Evolutionary conservation across 2,329 filamentous ascomycete genomes (phyloP).

Genomic region (Aspergillus pseudoviridinutans): DNA sequence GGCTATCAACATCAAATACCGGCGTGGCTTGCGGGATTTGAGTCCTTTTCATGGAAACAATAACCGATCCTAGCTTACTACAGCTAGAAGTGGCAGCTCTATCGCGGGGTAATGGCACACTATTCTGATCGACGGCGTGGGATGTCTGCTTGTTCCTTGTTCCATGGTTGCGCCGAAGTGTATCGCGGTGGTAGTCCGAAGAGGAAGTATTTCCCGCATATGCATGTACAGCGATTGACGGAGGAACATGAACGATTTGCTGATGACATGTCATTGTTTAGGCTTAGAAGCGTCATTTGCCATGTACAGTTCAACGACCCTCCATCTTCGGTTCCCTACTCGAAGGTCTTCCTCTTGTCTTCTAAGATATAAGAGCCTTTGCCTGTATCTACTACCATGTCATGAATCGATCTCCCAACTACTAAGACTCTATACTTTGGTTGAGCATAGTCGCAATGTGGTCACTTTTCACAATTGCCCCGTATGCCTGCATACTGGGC

Average conservation of each 20-base stretch:
- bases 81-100: neutral
- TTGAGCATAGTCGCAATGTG: conserved; percentile 12
- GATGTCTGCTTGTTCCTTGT: no score
- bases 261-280: neutral
- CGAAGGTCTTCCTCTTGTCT: neutral
- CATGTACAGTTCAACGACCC: neutral
- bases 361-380: neutral
- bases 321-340: no score
- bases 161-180: neutral
- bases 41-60: neutral
- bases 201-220: conserved; percentile 18
- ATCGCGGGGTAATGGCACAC: neutral
- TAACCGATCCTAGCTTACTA: neutral
- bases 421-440: neutral
- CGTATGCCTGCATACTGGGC: conserved; percentile 21
- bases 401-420: conserved; percentile 1
- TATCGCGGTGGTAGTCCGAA: neutral
- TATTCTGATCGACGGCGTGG: no score
- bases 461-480: conserved; percentile 16
- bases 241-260: neutral
- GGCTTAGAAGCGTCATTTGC: no score
- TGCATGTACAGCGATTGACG: neutral
- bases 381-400: neutral
- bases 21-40: neutral
- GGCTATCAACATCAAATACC: neutral